Evolutionary conservation across 1,284 basidiomycete species (phyloP).

Genomic region (Heliocybe sulcata): DNA sequence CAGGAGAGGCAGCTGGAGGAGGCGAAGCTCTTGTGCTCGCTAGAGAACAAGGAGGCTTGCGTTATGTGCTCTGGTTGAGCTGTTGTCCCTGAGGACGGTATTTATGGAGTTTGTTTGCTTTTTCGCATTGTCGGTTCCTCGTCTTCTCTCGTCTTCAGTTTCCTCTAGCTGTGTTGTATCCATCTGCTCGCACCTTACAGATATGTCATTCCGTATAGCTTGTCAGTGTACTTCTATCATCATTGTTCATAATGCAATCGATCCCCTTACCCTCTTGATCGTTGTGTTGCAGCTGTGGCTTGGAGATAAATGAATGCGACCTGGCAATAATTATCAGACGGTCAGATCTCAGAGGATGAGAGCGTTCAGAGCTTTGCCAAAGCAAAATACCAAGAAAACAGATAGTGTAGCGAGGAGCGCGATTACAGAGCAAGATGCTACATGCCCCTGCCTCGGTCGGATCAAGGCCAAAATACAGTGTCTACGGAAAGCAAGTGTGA

Average conservation of each 20-base stretch:
- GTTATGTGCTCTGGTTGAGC: slow-evolving; percentile 77
- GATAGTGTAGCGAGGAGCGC: not conserved
- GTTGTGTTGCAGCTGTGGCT: no score
- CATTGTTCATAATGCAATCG: not conserved
- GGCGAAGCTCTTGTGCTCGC: slow-evolving; percentile 73
- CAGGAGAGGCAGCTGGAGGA: slow-evolving; percentile 75
- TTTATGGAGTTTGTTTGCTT: not conserved
- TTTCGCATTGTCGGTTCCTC: not conserved
- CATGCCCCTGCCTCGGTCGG: not conserved
- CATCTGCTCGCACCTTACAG: not conserved
- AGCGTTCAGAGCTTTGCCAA: no score
- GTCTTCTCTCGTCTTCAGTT: no score
- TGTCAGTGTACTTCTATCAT: not conserved
- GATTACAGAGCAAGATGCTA: not conserved
- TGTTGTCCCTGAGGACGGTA: not conserved
- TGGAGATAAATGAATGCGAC: no score
- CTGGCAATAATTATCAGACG: no score
- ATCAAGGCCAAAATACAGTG: not conserved
- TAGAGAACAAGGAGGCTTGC: slow-evolving; percentile 88
- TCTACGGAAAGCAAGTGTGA: not conserved
- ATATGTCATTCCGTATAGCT: not conserved
- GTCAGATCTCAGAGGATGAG: no score
- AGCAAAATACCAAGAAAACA: not conserved
- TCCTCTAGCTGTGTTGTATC: not conserved
- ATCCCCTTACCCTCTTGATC: no score